Conservation (phyloP, 805 yeast genomes). For the Metschnikowia colocasiae region DNA sequence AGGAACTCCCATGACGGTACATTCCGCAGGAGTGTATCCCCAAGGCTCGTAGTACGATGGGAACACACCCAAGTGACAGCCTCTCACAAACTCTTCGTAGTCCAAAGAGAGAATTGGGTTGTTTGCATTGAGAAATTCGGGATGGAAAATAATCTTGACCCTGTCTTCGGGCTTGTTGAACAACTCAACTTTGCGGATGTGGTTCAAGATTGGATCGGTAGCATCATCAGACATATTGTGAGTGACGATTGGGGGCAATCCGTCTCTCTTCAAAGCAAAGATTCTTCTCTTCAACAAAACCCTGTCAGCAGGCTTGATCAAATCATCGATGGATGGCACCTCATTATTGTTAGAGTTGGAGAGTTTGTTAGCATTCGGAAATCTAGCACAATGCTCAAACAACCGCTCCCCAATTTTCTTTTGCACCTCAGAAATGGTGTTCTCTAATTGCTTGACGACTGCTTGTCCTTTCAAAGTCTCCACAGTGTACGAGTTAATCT, state of each 20-base stretch:
- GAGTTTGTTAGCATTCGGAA: constrained; percentile 42
- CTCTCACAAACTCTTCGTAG: constrained; percentile 96
- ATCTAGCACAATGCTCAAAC: constrained; percentile 84
- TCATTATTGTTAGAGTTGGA: constrained; percentile 50
- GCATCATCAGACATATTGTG: constrained; percentile 95
- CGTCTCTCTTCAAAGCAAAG: constrained; percentile 83
- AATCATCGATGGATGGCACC: constrained; percentile 75
- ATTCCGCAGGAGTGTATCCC: constrained; percentile 99
- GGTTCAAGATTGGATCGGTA: constrained; percentile 85
- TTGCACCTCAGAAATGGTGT: constrained; percentile 85
- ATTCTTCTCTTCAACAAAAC: constrained; percentile 89
- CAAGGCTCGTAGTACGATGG: constrained; percentile 98
- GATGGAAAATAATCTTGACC: constrained; percentile 95
- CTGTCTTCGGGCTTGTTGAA: constrained; percentile 88
- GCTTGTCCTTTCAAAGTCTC: constrained; percentile 97
- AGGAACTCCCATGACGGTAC: constrained; percentile 99
- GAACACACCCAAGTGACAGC: constrained; percentile 97
- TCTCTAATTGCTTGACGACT: constrained; percentile 85
- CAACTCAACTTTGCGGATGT: constrained; percentile 84
- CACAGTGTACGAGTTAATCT: constrained; percentile 88
- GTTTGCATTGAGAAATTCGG: constrained; percentile 91
- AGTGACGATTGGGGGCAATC: constrained; percentile 92
- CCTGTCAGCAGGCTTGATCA: constrained; percentile 81
- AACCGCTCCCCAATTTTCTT: constrained; percentile 79
- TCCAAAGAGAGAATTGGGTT: constrained; percentile 91